These are phyloP conservation scores for Lactarius indigo DNA, from an alignment of 768 basidiomycete species.

Conservation along the genomic window DNA sequence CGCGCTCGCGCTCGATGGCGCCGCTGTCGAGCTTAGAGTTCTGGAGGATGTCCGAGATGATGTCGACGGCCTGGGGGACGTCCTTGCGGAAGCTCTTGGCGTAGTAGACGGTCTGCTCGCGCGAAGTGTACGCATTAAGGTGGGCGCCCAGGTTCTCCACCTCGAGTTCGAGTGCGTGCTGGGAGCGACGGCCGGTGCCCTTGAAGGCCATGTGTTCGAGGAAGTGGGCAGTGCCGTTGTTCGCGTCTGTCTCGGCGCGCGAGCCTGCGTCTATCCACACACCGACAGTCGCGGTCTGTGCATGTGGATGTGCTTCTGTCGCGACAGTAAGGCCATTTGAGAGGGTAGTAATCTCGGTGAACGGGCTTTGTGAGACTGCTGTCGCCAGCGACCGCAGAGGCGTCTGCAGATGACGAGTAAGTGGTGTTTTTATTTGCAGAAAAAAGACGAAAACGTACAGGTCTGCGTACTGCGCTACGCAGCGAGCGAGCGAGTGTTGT, in stretches of 20 bases:
- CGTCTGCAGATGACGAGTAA: slow-evolving; percentile 34
- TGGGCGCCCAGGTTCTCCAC: slow-evolving; percentile 98
- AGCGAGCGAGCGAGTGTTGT: slow-evolving; percentile 21
- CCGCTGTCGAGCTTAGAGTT: slow-evolving; percentile 87
- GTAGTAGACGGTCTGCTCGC: slow-evolving; percentile 99
- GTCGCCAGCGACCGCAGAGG: slow-evolving; percentile 72
- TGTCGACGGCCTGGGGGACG: slow-evolving; percentile 85
- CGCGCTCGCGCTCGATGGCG: slow-evolving; percentile 93
- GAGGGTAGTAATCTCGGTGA: slow-evolving; percentile 89
- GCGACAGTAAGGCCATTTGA: slow-evolving; percentile 94
- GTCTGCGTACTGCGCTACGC: slow-evolving; percentile 20
- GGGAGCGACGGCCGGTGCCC: slow-evolving; percentile 84
- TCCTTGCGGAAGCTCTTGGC: slow-evolving; percentile 98
- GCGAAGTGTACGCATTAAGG: slow-evolving; percentile 96
- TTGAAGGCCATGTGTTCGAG: slow-evolving; percentile 99
- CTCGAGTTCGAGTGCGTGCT: slow-evolving; percentile 90
- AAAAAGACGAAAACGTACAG: slow-evolving; percentile 9
- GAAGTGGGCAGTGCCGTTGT: slow-evolving; percentile 97
- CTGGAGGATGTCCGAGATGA: slow-evolving; percentile 97
- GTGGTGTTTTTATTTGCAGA: background rate
- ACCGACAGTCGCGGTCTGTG: slow-evolving; percentile 97
- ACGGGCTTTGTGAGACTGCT: slow-evolving; percentile 60
- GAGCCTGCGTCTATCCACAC: slow-evolving; percentile 99
- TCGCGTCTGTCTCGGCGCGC: slow-evolving; percentile 91
- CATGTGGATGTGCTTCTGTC: slow-evolving; percentile 84